Percentiles rank a stretch among this genome's conserved stretches.
Conservation (phyloP, 768 basidiomycete species). For the Pleurotus salmoneostramineus region DNA sequence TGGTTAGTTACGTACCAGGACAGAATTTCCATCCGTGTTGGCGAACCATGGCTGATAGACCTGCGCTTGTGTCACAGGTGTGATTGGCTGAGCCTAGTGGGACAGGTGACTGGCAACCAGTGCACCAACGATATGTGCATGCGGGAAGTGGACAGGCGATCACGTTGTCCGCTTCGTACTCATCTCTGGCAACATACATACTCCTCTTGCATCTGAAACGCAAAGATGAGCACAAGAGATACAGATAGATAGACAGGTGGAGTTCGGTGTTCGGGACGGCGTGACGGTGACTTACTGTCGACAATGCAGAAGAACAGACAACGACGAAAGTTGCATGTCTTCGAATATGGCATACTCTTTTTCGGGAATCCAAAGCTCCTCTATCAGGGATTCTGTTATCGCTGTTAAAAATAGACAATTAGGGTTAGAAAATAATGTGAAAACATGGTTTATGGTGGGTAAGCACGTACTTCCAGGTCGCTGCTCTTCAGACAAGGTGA, state of each 20-base stretch:
- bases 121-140: slow-evolving; percentile 47
- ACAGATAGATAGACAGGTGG: neutral
- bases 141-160: slow-evolving; percentile 38
- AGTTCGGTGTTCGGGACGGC: too few species aligned
- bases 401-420: neutral
- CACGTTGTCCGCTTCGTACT: slow-evolving; percentile 27
- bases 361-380: slow-evolving; percentile 26
- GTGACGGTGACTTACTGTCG: slow-evolving; percentile 28
- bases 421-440: neutral
- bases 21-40: slow-evolving; percentile 51
- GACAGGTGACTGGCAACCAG: slow-evolving; percentile 35
- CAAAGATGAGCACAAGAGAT: neutral
- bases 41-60: slow-evolving; percentile 41
- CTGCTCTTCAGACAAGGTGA: slow-evolving; percentile 18
- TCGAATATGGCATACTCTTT: slow-evolving; percentile 32
- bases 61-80: slow-evolving; percentile 48
- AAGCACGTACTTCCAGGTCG: slow-evolving; percentile 16
- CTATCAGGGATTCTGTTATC: neutral
- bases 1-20: slow-evolving; percentile 25
- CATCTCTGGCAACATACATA: slow-evolving; percentile 38
- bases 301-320: slow-evolving; percentile 43
- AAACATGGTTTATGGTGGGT: neutral
- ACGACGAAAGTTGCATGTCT: slow-evolving; percentile 40
- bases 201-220: slow-evolving; percentile 34
- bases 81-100: slow-evolving; percentile 29